Conservation (phyloP, 768 basidiomycete species). For the Pisolithus marmoratus region DNA sequence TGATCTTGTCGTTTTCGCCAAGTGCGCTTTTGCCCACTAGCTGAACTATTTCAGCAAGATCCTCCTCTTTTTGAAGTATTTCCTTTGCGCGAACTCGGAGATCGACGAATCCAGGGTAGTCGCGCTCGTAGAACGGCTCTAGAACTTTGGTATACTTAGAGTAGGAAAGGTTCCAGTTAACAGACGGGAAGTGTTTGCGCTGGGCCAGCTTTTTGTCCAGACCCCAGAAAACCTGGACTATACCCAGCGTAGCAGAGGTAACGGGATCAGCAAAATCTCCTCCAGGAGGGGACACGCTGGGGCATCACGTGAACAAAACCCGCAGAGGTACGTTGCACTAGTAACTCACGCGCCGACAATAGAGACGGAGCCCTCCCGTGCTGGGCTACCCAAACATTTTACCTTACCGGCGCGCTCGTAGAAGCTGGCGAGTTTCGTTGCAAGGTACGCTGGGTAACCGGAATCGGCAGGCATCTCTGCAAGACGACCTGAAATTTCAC, state of each 20-base stretch:
- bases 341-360: slow-evolving; percentile 94
- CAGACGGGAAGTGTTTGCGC: slow-evolving; percentile 99
- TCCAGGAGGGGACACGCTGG: slow-evolving; percentile 94
- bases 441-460: slow-evolving; percentile 95
- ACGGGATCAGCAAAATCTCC: slow-evolving; percentile 99
- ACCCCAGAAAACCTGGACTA: slow-evolving; percentile 99
- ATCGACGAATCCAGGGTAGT: slow-evolving; percentile 93
- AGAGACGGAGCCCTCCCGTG: slow-evolving; percentile 87
- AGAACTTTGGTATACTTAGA: slow-evolving; percentile 97
- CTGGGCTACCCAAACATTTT: slow-evolving; percentile 83
- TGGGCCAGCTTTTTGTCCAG: slow-evolving; percentile 99
- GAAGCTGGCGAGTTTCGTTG: slow-evolving; percentile 94
- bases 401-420: slow-evolving; percentile 99
- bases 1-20: slow-evolving; percentile 97
- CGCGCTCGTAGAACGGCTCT: slow-evolving; percentile 86
- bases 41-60: slow-evolving; percentile 97
- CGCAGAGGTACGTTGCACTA: background rate
- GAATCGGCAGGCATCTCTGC: slow-evolving; percentile 99
- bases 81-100: slow-evolving; percentile 90
- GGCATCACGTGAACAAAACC: slow-evolving; percentile 7
- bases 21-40: slow-evolving; percentile 98
- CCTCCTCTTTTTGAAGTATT: slow-evolving; percentile 97
- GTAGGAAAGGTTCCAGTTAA: slow-evolving; percentile 99
- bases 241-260: slow-evolving; percentile 93
- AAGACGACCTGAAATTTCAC: slow-evolving; percentile 98